Conservation (phyloP, 139 green algal species). For the Penium margaritaceum region DNA sequence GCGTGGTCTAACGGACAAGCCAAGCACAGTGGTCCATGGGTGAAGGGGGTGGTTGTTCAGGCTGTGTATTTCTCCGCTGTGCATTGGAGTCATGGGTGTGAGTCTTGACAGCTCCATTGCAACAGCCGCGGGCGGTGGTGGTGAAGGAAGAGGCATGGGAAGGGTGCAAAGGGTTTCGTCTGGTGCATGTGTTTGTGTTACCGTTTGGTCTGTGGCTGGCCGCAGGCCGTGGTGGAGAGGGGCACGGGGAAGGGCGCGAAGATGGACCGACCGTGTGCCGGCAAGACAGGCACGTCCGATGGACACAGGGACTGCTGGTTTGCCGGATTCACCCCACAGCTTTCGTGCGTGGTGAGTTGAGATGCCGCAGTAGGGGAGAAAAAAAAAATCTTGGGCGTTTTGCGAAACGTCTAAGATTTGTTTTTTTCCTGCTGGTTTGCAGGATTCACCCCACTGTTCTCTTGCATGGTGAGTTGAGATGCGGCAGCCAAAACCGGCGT, state of each 20-base stretch:
- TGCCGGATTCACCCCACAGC: constrained; percentile 52
- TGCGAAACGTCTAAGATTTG: constrained; percentile 1
- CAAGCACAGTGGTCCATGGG: no score
- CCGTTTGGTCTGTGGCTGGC: no score
- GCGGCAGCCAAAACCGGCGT: no score
- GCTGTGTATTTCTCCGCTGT: no score
- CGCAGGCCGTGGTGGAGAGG: constrained; percentile 28
- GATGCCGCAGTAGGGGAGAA: background rate
- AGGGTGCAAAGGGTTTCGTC: no score
- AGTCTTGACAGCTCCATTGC: no score
- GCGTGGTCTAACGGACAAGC: no score
- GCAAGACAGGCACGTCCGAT: constrained; percentile 57
- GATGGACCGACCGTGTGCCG: constrained; percentile 44
- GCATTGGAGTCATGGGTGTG: no score
- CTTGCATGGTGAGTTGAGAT: constrained; percentile 50
- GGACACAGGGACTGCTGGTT: constrained; percentile 58
- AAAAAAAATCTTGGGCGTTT: constrained; percentile 7
- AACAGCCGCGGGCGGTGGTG: no score
- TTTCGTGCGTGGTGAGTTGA: constrained; percentile 51
- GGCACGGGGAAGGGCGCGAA: constrained; percentile 45
- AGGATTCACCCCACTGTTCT: constrained; percentile 48
- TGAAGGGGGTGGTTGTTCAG: no score
- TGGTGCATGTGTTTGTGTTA: no score
- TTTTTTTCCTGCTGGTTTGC: constrained; percentile 47
- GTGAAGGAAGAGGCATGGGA: no score